phyloP scores from a whole-genome alignment of 2,329 filamentous ascomycete species.

The Monosporascus cannonballus region DNA sequence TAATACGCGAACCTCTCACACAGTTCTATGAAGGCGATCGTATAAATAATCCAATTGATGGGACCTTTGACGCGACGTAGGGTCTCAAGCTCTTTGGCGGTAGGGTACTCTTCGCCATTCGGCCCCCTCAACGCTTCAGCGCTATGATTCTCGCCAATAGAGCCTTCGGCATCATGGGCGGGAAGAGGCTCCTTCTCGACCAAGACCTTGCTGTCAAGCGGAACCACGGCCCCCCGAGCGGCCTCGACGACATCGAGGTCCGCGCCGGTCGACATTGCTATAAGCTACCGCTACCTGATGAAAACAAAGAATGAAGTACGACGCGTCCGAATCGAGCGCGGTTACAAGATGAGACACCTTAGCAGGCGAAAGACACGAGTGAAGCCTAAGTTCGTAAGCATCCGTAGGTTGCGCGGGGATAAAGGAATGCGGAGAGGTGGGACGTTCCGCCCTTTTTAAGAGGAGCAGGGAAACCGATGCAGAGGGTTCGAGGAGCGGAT shows the following conservation, averaged over 20 bases:
- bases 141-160: conserved; percentile 9
- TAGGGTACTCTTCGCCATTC: conserved; percentile 38
- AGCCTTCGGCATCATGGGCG: conserved; percentile 4
- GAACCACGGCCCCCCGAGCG: conserved; percentile 3
- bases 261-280: conserved; percentile 14
- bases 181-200: conserved; percentile 1
- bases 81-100: conserved; percentile 45
- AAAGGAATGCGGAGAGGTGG: no score
- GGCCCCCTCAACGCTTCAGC: conserved; percentile 16
- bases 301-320: no score
- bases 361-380: no score
- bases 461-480: no score
- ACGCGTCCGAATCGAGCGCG: no score
- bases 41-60: conserved; percentile 50
- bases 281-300: not conserved
- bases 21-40: conserved; percentile 57
- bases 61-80: conserved; percentile 46
- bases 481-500: no score
- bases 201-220: conserved; percentile 6
- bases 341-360: no score
- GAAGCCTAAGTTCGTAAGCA: no score
- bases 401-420: no score
- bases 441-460: no score
- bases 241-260: conserved; percentile 11
- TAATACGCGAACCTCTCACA: conserved; percentile 62